Evolutionary conservation across 305 asterid genomes (phyloP), one percentile per base, ranked within the genome.

Genomic region (Fraxinus latifolia): DNA sequence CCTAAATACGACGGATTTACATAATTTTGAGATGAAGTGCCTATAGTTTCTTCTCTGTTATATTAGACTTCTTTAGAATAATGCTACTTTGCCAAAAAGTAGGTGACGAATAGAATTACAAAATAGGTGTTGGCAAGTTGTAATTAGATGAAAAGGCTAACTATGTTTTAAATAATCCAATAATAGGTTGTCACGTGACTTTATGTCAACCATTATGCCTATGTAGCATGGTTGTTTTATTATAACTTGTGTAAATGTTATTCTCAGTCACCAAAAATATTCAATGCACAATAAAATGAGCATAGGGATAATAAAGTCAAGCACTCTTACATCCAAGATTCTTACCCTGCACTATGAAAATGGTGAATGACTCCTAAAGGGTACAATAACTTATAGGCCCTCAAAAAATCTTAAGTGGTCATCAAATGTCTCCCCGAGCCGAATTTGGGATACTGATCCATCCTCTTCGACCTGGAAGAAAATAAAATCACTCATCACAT

Each of bases 351-450:
- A 55, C 81, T 9, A 25, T 15, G 21, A 23, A 29, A 73, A 73
- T 68, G 60, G 73, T 62, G 50, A 80, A 47, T 25, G 21, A 68
- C 81, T 25, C 21, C 25, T 7, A 36, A 55, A 72, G 53, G 29
- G 9, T 27, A 15, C 25, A 75, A 17, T 39, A 60, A 71, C 25
- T 85, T 62, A 95, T 74, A 95, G 97, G 27, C 91, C 98, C 84
- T 95, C 89, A 29, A 95, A 95, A 29, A 92, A 85, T 84, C 89
- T 91, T 78, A 95, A 77, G 87, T 93, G 98, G 86, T 93, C 97
- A 76, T 92, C 92, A 44, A 92, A 93, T 58, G 94, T 91, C 86
- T 93, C 97, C 47, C 87, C 94, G 1, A 90, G 97, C 79, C 98
- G 88, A 83, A 93, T 93, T 86, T 92, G 92, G 79, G 97, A 83